Base-by-base conservation (phyloP, 2,329 filamentous ascomycete species). In the Arthroderma uncinatum region DNA sequence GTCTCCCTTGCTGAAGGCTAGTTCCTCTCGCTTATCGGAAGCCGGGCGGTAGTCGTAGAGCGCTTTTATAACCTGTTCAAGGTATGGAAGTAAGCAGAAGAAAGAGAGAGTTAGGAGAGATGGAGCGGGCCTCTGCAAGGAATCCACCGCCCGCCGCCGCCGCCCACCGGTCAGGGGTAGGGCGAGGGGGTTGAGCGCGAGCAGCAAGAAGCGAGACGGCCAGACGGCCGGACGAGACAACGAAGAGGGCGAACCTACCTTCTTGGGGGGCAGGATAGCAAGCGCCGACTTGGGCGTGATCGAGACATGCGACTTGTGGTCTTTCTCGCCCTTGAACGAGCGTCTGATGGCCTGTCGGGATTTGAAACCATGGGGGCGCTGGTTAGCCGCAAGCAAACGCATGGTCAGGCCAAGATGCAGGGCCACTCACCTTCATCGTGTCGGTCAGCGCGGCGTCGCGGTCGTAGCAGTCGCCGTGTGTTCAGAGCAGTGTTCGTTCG, bases 1-100 rank as follows among this genome's bases (percentile, higher is more conserved):
- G 72, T 98, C 93, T 68, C 93, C 93, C 70, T 89, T 87, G 63
- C 85, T 89, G 74, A 98, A 98, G 70, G 87, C 86, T 66, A 98
- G 79, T 76, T 95, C 85, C 70, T 92, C 86, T 55, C 75, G 75
- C 59, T 75, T 72, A 55, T 76, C 75, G 60, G 60, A 82, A 67
- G 86, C 81, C 59, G 90, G 87, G 67, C 86, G 81, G 75, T 95
- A 95, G 72, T 94, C 89, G 79, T 95, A 95, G 59, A 96, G 85
- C 30, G 93, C 93, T 78, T 92, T 90, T 72, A 98, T 98, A 60
- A 98, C 91, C 91, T 61, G 57, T 57, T 40, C 56, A 25, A 21
- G 28, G 8, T 39, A 28, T 23, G 34, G 47, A 36, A 30, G 12
- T 34, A 23, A 52, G 42, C 36, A 52, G 33, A 42, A 30, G 58